Evolutionary conservation across 75 land plant genomes (phyloP), one percentile per base, ranked within the genome.

Genomic region (Gnetum montanum): DNA sequence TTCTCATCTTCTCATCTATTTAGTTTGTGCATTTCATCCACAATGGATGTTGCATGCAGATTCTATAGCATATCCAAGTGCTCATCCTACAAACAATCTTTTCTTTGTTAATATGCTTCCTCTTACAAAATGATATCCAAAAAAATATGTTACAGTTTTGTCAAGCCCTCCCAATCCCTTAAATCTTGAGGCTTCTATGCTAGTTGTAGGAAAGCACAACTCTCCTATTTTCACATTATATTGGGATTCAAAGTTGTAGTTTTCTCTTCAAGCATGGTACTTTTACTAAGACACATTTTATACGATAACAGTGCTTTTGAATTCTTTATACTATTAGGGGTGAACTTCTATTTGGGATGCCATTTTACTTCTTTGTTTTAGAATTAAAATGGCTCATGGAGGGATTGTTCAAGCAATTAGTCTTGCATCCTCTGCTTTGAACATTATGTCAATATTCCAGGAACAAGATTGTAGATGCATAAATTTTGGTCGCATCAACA

Each of bases 21-120:
- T 95, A 6, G 78, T 95, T 35, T 83, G 87, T 81, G 99, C 99
- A 52, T 73, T 90, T 65, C 89, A 95, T 65, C 99, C 99, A 7
- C 86, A 83, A 44, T 95, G 99, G 99, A 86, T 79, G 88, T 60
- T 95, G 44, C 96, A 90, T 60, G 77, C 18, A 8, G 99, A 95
- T 67, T 81, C 88, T 18, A 36, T 74, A 3, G 64, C 82, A 15
- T 85, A 81, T 55, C 63, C 93, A 29, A 83, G 82, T 59, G 75
- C 77, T 22, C 97, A 95, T 46, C 71, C 97, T 12, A 94, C 80
- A 64, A 90, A 84, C 34, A 90, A 95, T 59, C 97, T 93, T 13
- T 76, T 95, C 33, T 90, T 90, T 52, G 54, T 95, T n/a, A 85
- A 85, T 54, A 56, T 66, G 46, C 54, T 95, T 1, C 99, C 99